Percentiles rank a stretch among this genome's conserved stretches.
Conservation (phyloP, 805 yeast genomes). For the Lachancea kluyveri region DNA sequence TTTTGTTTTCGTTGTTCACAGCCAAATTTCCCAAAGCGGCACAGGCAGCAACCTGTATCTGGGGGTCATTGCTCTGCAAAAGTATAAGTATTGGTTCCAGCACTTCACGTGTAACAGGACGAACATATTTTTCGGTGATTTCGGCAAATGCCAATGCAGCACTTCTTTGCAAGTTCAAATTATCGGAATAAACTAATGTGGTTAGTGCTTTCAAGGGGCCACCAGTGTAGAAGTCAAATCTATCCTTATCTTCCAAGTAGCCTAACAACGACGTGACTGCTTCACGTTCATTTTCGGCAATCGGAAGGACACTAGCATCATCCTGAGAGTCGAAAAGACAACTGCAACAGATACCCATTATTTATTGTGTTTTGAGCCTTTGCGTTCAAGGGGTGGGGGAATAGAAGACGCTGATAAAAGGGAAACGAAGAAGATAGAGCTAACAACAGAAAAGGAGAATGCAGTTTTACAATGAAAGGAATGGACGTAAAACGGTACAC, state of each 20-base stretch:
- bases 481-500: too few relatives aligned
- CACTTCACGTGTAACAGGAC: slow-evolving; percentile 85
- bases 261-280: slow-evolving; percentile 89
- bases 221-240: slow-evolving; percentile 83
- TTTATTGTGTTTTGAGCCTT: too few relatives aligned
- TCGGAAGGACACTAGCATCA: slow-evolving; percentile 56
- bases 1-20: slow-evolving; percentile 90
- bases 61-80: slow-evolving; percentile 81
- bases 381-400: too few relatives aligned
- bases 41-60: slow-evolving; percentile 97
- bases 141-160: slow-evolving; percentile 99
- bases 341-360: slow-evolving; percentile 51
- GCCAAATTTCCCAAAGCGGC: slow-evolving; percentile 98
- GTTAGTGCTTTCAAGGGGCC: slow-evolving; percentile 80
- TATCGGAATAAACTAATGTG: slow-evolving; percentile 90
- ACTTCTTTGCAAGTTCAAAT: slow-evolving; percentile 88
- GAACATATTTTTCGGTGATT: slow-evolving; percentile 92
- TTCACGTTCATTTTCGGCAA: slow-evolving; percentile 94
- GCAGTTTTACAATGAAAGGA: too few relatives aligned
- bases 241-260: slow-evolving; percentile 69
- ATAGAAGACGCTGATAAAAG: too few relatives aligned
- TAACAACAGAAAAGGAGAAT: too few relatives aligned
- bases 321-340: slow-evolving; percentile 33
- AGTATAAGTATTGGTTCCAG: slow-evolving; percentile 88
- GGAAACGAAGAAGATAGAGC: too few relatives aligned